Evolutionary conservation across 73 alveolate genomes (phyloP).

Genomic region (Paramecium octaurelia): DNA sequence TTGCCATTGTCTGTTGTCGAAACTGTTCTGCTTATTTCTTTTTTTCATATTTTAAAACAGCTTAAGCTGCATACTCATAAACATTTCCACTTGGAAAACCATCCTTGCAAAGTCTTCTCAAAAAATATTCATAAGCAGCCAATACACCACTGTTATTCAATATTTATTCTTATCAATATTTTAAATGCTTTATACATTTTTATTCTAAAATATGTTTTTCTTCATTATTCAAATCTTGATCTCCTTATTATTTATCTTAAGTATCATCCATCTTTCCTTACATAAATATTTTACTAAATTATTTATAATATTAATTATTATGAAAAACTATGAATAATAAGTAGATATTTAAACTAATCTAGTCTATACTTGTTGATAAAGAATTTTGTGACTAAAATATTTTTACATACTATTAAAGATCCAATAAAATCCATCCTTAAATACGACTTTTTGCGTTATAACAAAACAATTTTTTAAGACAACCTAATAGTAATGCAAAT

Average conservation of each 20-base stretch:
- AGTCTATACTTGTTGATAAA: background rate
- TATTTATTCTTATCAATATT: background rate
- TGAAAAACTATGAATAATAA: background rate
- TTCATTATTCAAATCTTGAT: background rate
- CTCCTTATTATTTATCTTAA: background rate
- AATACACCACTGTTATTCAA: conserved; percentile 39
- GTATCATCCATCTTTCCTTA: background rate
- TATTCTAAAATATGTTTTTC: conserved; percentile 21
- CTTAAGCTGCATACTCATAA: conserved; percentile 56
- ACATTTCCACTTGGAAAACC: conserved; percentile 62
- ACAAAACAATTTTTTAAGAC: background rate
- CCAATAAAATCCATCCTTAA: background rate
- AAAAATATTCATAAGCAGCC: conserved; percentile 46
- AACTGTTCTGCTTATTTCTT: conserved; percentile 57
- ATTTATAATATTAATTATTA: background rate
- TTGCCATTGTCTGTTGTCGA: conserved; percentile 37
- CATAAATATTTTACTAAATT: background rate
- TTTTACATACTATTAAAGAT: background rate
- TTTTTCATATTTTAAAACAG: conserved; percentile 52
- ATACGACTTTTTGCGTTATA: background rate
- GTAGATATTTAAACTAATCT: background rate
- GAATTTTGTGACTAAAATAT: background rate
- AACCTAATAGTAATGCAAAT: background rate
- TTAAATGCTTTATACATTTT: conserved; percentile 10
- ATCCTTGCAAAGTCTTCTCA: conserved; percentile 55